Conservation (phyloP, 805 yeast species). For the Saccharomycopsis oosterbeekiorum region DNA sequence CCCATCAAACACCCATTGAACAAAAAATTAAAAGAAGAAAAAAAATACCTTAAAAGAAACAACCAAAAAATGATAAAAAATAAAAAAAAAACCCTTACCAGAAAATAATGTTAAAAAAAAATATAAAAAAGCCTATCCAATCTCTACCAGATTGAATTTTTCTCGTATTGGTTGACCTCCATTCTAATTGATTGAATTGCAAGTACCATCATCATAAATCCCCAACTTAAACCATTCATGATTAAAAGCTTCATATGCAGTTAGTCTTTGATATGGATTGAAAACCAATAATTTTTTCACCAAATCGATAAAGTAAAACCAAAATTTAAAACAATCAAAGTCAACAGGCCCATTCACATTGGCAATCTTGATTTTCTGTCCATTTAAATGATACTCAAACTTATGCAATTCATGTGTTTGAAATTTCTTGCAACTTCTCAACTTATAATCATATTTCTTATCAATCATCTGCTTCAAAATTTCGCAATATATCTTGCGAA, state of each 20-base stretch:
- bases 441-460: background rate
- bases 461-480: background rate
- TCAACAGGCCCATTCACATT: conserved; percentile 25
- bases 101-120: background rate
- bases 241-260: conserved; percentile 64
- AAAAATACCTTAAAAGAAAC: background rate
- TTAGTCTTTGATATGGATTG: conserved; percentile 62
- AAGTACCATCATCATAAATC: conserved; percentile 44
- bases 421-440: background rate
- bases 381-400: conserved; percentile 1
- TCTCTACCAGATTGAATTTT: too few relatives aligned
- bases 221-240: conserved; percentile 78
- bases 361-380: background rate
- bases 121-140: too few relatives aligned
- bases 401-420: background rate
- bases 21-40: background rate
- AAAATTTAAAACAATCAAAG: conserved; percentile 61
- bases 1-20: background rate
- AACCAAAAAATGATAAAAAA: background rate
- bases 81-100: background rate
- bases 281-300: conserved; percentile 54
- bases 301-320: conserved; percentile 75
- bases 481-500: background rate
- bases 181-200: background rate
- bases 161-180: too few relatives aligned